A percentile compares a stretch with the other conserved stretches of the same genome.
Evolutionary conservation across 2,329 filamentous ascomycete species (phyloP).

Genomic region (Phaeosphaeriaceae sp.): DNA sequence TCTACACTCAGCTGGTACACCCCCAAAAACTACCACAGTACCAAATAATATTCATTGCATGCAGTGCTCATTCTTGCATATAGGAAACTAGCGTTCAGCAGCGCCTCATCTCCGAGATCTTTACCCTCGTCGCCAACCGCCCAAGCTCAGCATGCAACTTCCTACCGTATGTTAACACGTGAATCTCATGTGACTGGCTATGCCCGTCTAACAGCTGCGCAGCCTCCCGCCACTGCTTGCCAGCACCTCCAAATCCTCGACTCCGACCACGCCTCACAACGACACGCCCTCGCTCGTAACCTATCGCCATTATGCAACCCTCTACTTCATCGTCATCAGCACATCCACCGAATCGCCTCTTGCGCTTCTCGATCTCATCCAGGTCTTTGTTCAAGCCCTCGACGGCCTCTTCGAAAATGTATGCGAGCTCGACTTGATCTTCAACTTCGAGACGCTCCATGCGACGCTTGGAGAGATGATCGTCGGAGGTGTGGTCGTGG

Average conservation of each 20-base stretch:
- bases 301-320: slow-evolving; percentile 96
- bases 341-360: slow-evolving; percentile 96
- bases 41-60: not conserved
- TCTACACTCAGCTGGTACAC: slow-evolving; percentile 92
- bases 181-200: slow-evolving; percentile 15
- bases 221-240: slow-evolving; percentile 68
- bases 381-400: slow-evolving; percentile 95
- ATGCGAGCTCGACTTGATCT: slow-evolving; percentile 97
- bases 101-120: slow-evolving; percentile 95
- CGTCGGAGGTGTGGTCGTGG: slow-evolving; percentile 90
- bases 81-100: slow-evolving; percentile 98
- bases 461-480: slow-evolving; percentile 92
- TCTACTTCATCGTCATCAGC: slow-evolving; percentile 98
- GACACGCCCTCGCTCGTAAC: slow-evolving; percentile 95
- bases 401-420: slow-evolving; percentile 98
- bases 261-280: slow-evolving; percentile 68
- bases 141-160: slow-evolving; percentile 96
- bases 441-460: slow-evolving; percentile 98
- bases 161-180: slow-evolving; percentile 65
- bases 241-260: slow-evolving; percentile 53
- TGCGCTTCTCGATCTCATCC: slow-evolving; percentile 93
- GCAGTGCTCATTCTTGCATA: not conserved
- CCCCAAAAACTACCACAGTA: not conserved
- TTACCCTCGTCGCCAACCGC: slow-evolving; percentile 90
- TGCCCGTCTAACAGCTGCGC: slow-evolving; percentile 51